Percentiles rank a stretch among this genome's conserved stretches.
phyloP scores from a whole-genome alignment of 106 monocot genomes.

The Dendrobium officinale region DNA sequence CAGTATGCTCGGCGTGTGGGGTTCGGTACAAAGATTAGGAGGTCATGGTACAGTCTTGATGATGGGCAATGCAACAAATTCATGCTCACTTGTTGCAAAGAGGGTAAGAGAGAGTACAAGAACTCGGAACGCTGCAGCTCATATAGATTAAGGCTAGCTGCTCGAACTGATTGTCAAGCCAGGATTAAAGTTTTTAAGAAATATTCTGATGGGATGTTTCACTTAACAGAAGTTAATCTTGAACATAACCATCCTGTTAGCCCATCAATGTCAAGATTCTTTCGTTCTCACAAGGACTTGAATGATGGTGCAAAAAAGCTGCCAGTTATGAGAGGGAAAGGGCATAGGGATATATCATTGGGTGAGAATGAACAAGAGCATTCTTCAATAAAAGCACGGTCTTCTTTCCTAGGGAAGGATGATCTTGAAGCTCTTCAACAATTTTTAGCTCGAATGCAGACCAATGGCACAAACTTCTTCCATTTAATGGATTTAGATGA shows the following conservation, averaged over 20 bases:
- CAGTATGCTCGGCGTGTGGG: slow-evolving; percentile 34
- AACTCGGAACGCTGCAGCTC: slow-evolving; percentile 39
- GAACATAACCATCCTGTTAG: slow-evolving; percentile 52
- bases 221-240: slow-evolving; percentile 40
- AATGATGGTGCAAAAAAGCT: slow-evolving; percentile 29
- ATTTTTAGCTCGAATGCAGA: slow-evolving; percentile 35
- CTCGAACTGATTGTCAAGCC: slow-evolving; percentile 44
- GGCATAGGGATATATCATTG: slow-evolving; percentile 13
- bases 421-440: slow-evolving; percentile 29
- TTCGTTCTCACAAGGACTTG: slow-evolving; percentile 37
- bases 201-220: slow-evolving; percentile 39
- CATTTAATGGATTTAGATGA: slow-evolving; percentile 42
- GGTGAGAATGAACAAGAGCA: slow-evolving; percentile 28
- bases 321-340: slow-evolving; percentile 26
- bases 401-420: slow-evolving; percentile 19
- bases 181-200: slow-evolving; percentile 40
- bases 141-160: slow-evolving; percentile 36
- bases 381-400: background rate
- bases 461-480: slow-evolving; percentile 29
- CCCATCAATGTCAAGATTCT: slow-evolving; percentile 38
- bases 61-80: slow-evolving; percentile 47
- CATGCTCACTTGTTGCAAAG: slow-evolving; percentile 45
- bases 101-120: slow-evolving; percentile 45
- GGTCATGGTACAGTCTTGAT: slow-evolving; percentile 49
- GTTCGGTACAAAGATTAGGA: slow-evolving; percentile 42